These are phyloP conservation scores for Gnetum montanum DNA, from an alignment of 75 land plant species.

Conservation along the genomic window DNA sequence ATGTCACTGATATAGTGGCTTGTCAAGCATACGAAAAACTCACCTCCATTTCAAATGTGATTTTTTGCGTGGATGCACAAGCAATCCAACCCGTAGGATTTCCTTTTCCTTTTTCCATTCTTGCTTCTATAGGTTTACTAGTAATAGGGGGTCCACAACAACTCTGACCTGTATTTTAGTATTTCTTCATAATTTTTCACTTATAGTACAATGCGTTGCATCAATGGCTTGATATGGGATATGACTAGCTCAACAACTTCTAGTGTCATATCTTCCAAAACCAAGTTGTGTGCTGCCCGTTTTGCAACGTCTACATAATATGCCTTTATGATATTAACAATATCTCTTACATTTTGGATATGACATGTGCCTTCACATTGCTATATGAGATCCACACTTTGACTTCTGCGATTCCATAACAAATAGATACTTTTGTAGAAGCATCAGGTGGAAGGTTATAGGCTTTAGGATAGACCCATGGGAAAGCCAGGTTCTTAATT, in stretches of 20 bases:
- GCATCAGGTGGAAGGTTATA: too few species aligned
- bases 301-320: neutral
- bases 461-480: too few species aligned
- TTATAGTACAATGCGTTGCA: neutral
- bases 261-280: conserved; percentile 11
- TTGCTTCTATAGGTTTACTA: neutral
- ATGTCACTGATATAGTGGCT: neutral
- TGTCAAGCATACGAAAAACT: neutral
- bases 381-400: neutral
- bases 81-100: neutral
- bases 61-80: neutral
- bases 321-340: neutral
- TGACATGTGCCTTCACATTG: neutral
- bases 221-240: conserved; percentile 4
- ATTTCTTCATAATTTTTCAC: neutral
- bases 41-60: neutral
- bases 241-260: conserved; percentile 1
- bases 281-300: conserved; percentile 6
- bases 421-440: neutral
- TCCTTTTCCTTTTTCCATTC: neutral
- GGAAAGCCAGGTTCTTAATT: too few species aligned
- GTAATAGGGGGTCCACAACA: neutral
- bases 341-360: neutral
- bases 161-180: neutral
- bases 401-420: neutral